phyloP scores from a whole-genome alignment of 2,329 filamentous ascomycete genomes.

The Alternaria novae-zelandiae region DNA sequence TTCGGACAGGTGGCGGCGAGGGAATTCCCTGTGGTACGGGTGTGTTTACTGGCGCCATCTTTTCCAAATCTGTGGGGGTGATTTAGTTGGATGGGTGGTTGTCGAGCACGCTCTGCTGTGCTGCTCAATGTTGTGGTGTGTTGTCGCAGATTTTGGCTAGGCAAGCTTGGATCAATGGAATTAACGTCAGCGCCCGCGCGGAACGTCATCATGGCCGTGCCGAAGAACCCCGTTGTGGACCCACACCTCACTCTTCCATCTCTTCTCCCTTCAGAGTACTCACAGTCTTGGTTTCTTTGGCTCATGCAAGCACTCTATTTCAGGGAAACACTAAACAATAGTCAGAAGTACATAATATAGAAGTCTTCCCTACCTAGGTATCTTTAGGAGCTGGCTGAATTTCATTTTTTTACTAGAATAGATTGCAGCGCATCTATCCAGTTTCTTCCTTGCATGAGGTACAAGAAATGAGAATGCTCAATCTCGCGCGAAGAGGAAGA shows the following conservation, averaged over 20 bases:
- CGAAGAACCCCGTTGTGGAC: neutral
- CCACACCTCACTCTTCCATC: neutral
- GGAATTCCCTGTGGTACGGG: constrained; percentile 37
- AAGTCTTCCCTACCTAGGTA: neutral
- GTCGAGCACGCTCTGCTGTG: neutral
- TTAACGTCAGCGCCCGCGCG: neutral
- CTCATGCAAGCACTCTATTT: neutral
- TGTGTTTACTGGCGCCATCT: constrained; percentile 40
- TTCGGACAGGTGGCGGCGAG: constrained; percentile 44
- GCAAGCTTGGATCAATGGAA: constrained; percentile 5
- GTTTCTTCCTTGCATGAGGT: neutral
- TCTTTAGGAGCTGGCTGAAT: neutral
- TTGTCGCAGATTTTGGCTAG: constrained; percentile 23
- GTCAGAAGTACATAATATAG: neutral
- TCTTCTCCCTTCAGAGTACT: neutral
- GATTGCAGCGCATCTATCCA: neutral
- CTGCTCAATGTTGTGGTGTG: constrained; percentile 27
- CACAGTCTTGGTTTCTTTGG: neutral
- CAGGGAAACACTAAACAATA: neutral
- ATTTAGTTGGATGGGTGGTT: constrained; percentile 9
- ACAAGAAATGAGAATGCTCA: neutral
- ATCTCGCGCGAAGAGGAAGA: neutral
- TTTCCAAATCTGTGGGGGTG: constrained; percentile 11
- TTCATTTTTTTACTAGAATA: neutral
- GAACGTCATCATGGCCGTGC: neutral